Evolutionary conservation across 1,139 yeast genomes (phyloP), one percentile per base, ranked within the genome.

Genomic region (Kluyveromyces marxianus): DNA sequence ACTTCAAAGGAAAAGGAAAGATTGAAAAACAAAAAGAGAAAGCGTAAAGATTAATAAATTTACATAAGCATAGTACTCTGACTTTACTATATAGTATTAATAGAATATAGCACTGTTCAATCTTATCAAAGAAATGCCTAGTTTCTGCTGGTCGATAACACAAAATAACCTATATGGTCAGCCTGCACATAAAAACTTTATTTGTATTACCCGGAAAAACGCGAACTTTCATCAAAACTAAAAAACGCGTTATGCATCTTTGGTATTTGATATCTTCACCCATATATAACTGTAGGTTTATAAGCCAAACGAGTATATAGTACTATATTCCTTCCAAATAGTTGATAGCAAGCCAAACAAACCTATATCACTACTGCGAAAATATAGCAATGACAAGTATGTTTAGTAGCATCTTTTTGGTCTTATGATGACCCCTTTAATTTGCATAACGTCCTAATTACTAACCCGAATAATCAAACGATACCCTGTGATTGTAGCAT

Each of bases 401-500:
- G 39, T 36, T 14, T 6, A n/a, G 10, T 33, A n/a, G 10, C n/a
- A 14, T n/a, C 10, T 6, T 33, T 33, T 33, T 33, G 7, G 10
- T 10, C 3, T 5, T 2, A 7, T 6, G 14, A 10, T 6, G 21
- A n/a, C 35, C 10, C 4, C 5, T 25, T 25, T 7, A 4, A 21
- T 26, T 1, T 25, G 4, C 26, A n/a, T 6, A 8, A 14, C 21
- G 1, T 14, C 21, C 21, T 1, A 14, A 14, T n/a, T 37, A 37
- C 41, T 37, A 37, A 37, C 41, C 28, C 8, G 4, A 28, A 14
- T 14, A 14, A 10, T 34, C n/a, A 7, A 7, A 10, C 32, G 7
- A 7, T 32, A 7, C 34, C 7, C 34, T 4, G 24, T 30, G 7
- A 10, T 14, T 36, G 7, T 25, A 50, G 57, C 63, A 24, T 61